Evolutionary conservation across 2,329 filamentous ascomycete species (phyloP).

Genomic region (Sporothrix phasma): DNA sequence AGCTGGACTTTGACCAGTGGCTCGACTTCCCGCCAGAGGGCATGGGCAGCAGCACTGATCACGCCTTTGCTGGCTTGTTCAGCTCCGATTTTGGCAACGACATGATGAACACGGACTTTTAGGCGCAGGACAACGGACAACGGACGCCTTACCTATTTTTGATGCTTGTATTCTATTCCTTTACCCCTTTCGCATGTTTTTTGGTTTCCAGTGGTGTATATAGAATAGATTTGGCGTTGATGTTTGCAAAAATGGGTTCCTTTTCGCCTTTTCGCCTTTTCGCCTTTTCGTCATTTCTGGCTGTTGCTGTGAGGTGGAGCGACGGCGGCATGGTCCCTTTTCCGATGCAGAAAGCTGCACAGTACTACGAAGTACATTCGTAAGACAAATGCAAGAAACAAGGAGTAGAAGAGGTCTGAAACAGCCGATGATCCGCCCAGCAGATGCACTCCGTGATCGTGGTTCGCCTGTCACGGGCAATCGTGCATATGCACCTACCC

Average conservation of each 20-base stretch:
- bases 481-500: slow-evolving; percentile 10
- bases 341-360: not conserved
- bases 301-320: not conserved
- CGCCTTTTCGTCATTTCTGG: not conserved
- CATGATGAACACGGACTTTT: slow-evolving; percentile 15
- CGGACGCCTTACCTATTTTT: not conserved
- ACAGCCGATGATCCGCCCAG: not conserved
- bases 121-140: not conserved
- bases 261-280: not conserved
- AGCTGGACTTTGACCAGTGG: slow-evolving; percentile 51
- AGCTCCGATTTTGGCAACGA: slow-evolving; percentile 18
- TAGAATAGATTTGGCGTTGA: not conserved
- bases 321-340: not conserved
- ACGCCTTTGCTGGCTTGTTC: slow-evolving; percentile 24
- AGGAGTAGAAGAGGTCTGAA: not conserved
- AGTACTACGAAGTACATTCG: not conserved
- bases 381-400: not conserved
- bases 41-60: slow-evolving; percentile 21
- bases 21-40: slow-evolving; percentile 46
- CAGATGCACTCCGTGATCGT: not conserved
- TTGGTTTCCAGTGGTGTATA: not conserved
- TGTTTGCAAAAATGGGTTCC: not conserved
- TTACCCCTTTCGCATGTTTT: not conserved
- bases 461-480: not conserved
- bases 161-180: not conserved